These are phyloP conservation scores for Phytophthora fragariae DNA, from an alignment of 352 stramenopile species.

Conservation along the genomic window DNA sequence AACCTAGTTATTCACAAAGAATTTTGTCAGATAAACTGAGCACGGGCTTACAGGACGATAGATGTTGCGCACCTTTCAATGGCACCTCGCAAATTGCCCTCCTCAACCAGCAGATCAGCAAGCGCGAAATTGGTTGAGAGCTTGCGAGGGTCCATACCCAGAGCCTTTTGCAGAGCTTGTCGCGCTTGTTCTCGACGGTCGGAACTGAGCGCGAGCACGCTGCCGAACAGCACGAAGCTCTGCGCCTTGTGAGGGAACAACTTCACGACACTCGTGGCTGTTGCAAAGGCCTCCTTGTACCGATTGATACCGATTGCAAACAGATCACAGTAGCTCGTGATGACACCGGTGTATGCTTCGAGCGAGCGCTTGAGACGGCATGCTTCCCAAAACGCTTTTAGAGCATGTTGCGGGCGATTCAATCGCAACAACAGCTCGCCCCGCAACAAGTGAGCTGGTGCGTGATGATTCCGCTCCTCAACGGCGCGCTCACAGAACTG, in stretches of 20 bases:
- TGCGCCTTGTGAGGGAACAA: constrained; percentile 75
- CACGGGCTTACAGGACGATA: background rate
- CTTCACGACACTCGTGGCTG: constrained; percentile 73
- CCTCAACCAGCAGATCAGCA: constrained; percentile 68
- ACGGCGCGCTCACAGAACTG: constrained; percentile 82
- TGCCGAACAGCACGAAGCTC: constrained; percentile 79
- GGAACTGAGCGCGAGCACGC: constrained; percentile 68
- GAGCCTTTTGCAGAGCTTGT: constrained; percentile 66
- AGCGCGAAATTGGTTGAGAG: constrained; percentile 73
- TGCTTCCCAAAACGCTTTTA: constrained; percentile 69
- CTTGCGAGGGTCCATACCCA: constrained; percentile 69
- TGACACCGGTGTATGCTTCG: constrained; percentile 76
- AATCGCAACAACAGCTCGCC: constrained; percentile 69
- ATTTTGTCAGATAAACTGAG: constrained; percentile 8
- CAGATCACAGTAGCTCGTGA: constrained; percentile 79
- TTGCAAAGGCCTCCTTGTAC: constrained; percentile 79
- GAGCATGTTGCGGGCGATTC: constrained; percentile 67
- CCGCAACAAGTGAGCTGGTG: constrained; percentile 66
- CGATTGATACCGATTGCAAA: constrained; percentile 66
- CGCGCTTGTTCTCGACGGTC: constrained; percentile 69
- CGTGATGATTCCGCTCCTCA: constrained; percentile 41
- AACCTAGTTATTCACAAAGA: constrained; percentile 34
- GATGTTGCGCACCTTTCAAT: constrained; percentile 63
- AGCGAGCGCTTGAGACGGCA: constrained; percentile 69
- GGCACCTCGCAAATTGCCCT: constrained; percentile 57